Evolutionary conservation across 805 yeast species (phyloP).

Genomic region (Nakazawaea pomicola): DNA sequence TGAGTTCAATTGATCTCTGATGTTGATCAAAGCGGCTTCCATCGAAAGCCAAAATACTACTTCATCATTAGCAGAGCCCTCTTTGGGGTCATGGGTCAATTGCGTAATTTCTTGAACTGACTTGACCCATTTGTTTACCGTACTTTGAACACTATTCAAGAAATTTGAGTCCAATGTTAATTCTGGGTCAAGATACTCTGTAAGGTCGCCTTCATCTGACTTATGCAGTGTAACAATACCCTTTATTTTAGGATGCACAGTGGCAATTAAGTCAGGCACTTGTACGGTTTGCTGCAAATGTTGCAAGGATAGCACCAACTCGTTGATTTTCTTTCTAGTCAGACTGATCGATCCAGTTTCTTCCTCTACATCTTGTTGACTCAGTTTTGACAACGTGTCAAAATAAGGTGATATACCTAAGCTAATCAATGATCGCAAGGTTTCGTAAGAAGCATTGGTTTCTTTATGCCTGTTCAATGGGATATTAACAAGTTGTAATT

Average conservation of each 20-base stretch:
- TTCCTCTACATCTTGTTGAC: conserved; percentile 10
- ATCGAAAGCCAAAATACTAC: conserved; percentile 73
- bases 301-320: conserved; percentile 60
- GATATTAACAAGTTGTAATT: conserved; percentile 29
- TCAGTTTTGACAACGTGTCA: conserved; percentile 35
- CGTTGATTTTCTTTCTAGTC: conserved; percentile 62
- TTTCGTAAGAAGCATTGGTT: conserved; percentile 35
- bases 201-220: conserved; percentile 19
- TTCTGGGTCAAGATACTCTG: conserved; percentile 14
- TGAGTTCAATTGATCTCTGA: conserved; percentile 53
- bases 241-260: conserved; percentile 48
- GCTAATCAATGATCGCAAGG: conserved; percentile 52
- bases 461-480: conserved; percentile 18
- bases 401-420: conserved; percentile 68
- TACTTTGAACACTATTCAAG: conserved; percentile 63
- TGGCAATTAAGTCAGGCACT: conserved; percentile 54
- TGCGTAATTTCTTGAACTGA: conserved; percentile 53
- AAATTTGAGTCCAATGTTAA: conserved; percentile 43
- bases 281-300: conserved; percentile 64
- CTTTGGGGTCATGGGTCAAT: conserved; percentile 45
- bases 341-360: conserved; percentile 30
- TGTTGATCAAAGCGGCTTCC: conserved; percentile 51
- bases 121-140: conserved; percentile 71
- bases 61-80: conserved; percentile 60
- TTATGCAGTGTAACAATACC: conserved; percentile 31